Evolutionary conservation across 1,284 basidiomycete species (phyloP), one percentile per base, ranked within the genome.

Genomic region (Gomphus bonarii): DNA sequence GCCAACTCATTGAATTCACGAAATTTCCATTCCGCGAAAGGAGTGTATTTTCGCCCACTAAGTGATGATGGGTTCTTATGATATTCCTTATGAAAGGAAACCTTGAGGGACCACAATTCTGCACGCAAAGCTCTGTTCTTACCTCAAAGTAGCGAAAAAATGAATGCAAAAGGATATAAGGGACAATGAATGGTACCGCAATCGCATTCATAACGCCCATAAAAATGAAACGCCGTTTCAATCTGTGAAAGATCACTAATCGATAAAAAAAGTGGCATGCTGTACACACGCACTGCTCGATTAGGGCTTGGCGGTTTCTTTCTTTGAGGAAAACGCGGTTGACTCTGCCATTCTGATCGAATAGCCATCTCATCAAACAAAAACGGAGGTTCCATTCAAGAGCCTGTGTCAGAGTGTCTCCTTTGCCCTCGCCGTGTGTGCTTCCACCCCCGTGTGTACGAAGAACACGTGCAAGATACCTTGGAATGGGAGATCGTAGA

Each of bases 111-210:
- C 5, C 30, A 30, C 20, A 49, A 11, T 12, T 22, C 18, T 57
- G 14, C 20, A 16, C 9, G 12, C 42, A 3, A 35, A 49, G 22
- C n/a, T 38, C 12, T 30, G 20, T 25, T 66, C 80, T 57, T 54
- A 91, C 93, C 76, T 98, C 95, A 64, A 99, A 99, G 70, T 99
- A 99, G 14, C 95, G 90, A 77, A 99, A 99, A 79, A 99, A 99
- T 1, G 94, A 98, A 70, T 97, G 99, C 81, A 97, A 88, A 47
- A 97, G 71, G 47, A 97, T 80, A 70, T 98, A 99, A n/a, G 95
- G 73, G 36, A 99, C 90, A 65, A 99, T 98, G 72, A 98, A 95
- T 0, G 97, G 97, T 1, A 91, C 92, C 65, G 98, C 94, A 14
- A 95, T 81, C 1, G 90, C 91, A 65, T 99, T 99, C 59, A 98